phyloP scores from a whole-genome alignment of 768 basidiomycete genomes.

The Naganishia antarctica region DNA sequence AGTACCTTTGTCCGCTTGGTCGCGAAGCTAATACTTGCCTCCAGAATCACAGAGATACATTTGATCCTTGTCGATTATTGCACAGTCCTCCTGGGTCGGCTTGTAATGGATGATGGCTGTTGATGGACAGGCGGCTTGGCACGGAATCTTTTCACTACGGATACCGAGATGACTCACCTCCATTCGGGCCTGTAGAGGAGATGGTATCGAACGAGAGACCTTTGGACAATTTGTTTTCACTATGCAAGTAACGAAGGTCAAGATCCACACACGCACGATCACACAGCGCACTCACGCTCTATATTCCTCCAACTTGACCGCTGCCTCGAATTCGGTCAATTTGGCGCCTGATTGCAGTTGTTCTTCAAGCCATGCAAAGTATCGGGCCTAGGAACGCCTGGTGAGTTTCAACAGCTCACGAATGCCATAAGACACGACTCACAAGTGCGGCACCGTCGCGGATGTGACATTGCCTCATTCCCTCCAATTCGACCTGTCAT shows the following conservation, averaged over 20 bases:
- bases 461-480: conserved; percentile 81
- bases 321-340: conserved; percentile 73
- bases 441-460: conserved; percentile 80
- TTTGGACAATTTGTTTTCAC: conserved; percentile 67
- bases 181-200: conserved; percentile 86
- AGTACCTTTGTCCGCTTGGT: neutral
- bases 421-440: conserved; percentile 5
- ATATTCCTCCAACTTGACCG: conserved; percentile 70
- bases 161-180: conserved; percentile 34
- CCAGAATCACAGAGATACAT: conserved; percentile 83
- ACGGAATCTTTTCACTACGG: no score
- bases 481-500: conserved; percentile 70
- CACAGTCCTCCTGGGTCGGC: conserved; percentile 69
- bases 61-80: conserved; percentile 59
- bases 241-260: conserved; percentile 52
- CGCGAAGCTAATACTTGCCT: conserved; percentile 52
- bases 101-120: conserved; percentile 85
- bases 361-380: conserved; percentile 94
- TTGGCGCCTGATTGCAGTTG: conserved; percentile 60
- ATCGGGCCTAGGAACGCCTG: conserved; percentile 51
- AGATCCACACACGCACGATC: conserved; percentile 4
- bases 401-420: neutral
- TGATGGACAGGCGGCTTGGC: no score
- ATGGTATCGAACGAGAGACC: conserved; percentile 90
- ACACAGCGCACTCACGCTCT: conserved; percentile 60